Conservation (phyloP, 345 rosid genomes). For the Eucalyptus viminalis region DNA sequence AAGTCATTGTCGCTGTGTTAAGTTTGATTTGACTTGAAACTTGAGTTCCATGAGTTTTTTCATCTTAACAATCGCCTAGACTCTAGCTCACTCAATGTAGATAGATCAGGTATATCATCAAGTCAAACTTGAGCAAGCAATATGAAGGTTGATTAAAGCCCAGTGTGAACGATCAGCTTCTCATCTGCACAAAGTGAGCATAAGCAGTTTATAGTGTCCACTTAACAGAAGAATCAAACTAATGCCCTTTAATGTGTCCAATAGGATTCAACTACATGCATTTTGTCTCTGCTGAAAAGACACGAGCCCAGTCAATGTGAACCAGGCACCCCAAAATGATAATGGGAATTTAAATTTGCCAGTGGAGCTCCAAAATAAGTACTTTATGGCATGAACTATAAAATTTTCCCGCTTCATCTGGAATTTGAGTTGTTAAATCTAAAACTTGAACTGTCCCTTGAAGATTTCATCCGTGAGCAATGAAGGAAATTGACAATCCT, state of each 20-base stretch:
- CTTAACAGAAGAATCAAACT: neutral
- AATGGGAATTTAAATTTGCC: neutral
- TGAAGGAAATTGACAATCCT: neutral
- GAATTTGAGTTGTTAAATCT: neutral
- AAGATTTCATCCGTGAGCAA: neutral
- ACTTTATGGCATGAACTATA: neutral
- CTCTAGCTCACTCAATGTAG: neutral
- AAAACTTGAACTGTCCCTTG: neutral
- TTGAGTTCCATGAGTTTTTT: neutral
- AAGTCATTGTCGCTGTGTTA: neutral
- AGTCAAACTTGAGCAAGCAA: neutral
- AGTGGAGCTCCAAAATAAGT: neutral
- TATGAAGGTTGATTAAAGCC: neutral
- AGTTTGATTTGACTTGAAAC: neutral
- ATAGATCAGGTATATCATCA: neutral
- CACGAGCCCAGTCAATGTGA: neutral
- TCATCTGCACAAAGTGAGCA: neutral
- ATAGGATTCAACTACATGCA: neutral
- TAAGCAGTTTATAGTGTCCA: neutral
- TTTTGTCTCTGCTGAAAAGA: neutral
- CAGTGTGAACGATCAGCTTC: neutral
- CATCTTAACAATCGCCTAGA: neutral
- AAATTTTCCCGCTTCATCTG: neutral
- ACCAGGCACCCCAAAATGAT: neutral
- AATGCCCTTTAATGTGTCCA: neutral